A percentile compares a stretch with the other conserved stretches of the same genome.
Evolutionary conservation across 2,329 filamentous ascomycete species (phyloP).

Genomic region (Talaromyces sp.): DNA sequence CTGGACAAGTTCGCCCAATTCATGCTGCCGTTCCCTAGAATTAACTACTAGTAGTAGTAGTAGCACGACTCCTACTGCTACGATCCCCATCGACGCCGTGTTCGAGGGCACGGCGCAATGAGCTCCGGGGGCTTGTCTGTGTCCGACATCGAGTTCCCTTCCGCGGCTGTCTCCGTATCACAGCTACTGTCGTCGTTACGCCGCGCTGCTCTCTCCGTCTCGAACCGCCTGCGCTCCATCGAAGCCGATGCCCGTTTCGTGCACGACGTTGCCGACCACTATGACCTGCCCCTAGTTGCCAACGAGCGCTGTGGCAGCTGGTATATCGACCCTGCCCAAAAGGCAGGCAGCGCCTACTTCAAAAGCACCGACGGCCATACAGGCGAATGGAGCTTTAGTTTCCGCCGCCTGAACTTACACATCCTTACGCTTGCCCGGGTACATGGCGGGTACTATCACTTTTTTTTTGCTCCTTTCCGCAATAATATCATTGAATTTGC

Average conservation of each 20-base stretch:
- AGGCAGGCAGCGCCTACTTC: constrained; percentile 79
- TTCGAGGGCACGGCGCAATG: constrained; percentile 5
- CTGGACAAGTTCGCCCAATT: background rate
- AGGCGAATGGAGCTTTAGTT: constrained; percentile 85
- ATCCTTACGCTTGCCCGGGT: constrained; percentile 62
- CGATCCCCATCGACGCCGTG: background rate
- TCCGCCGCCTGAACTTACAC: constrained; percentile 77
- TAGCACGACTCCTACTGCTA: background rate
- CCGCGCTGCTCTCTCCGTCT: constrained; percentile 68
- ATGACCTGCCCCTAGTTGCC: constrained; percentile 67
- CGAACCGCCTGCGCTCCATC: constrained; percentile 79
- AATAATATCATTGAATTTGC: background rate
- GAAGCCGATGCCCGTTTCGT: constrained; percentile 71
- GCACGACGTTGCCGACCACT: constrained; percentile 42
- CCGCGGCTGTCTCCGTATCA: constrained; percentile 58
- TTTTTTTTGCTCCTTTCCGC: background rate
- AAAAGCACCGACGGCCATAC: constrained; percentile 96
- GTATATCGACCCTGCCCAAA: constrained; percentile 67
- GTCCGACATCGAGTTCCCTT: constrained; percentile 49
- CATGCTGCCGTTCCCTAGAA: background rate
- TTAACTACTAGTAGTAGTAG: background rate
- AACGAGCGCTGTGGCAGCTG: constrained; percentile 96
- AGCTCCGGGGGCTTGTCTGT: constrained; percentile 20
- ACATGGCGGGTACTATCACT: constrained; percentile 56
- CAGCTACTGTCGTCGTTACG: constrained; percentile 66